Evolutionary conservation across 139 green algal species (phyloP), one percentile per base, ranked within the genome.

Genomic region (Chlamydomonas asymmetrica): DNA sequence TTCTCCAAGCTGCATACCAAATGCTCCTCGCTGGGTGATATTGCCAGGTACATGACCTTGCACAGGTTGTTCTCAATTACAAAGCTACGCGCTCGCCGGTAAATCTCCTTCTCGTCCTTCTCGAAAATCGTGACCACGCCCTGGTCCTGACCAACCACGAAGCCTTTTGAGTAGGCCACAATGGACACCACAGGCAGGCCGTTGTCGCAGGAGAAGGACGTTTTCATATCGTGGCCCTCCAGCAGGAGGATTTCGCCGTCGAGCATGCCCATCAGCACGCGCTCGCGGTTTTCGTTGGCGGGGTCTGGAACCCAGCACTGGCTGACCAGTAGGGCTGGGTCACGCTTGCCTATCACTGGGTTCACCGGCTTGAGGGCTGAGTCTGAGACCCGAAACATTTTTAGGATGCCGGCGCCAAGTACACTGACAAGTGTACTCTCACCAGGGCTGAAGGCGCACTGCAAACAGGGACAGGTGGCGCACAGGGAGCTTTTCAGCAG

Each of bases 191-290:
- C 78, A 20, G 72, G 66, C 4, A 78, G 70, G 8, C 82, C 85
- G 13, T 84, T 81, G 35, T 90, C 85, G 18, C 72, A 65, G 22
- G 72, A 74, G 43, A 96, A 82, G 13, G 73, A 74, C 5, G 78
- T 79, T 48, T 79, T 80, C 8, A 90, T 68, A n/a, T 94, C 90
- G 4, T 82, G 85, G 35, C 85, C 86, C 80, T 91, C 88, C 31
- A 96, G 65, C 35, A 97, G 71, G 59, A 97, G 82, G 50, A 97
- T 35, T 75, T 97, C 93, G 0, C 93, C 93, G 23, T 80, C 84
- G 3, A 83, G 81, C 32, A 87, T 95, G n/a, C 91, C 93, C 64
- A 96, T 45, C 61, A 94, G 85, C 65, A 94, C 76, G 59, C 88
- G 75, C 80, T 95, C 91, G 39, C 82, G 79, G 48, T 87, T 78